A percentile compares a stretch with the other conserved stretches of the same genome.
Conservation (phyloP, 108 stramenopile species). For the Aurantiochytrium sp. region DNA sequence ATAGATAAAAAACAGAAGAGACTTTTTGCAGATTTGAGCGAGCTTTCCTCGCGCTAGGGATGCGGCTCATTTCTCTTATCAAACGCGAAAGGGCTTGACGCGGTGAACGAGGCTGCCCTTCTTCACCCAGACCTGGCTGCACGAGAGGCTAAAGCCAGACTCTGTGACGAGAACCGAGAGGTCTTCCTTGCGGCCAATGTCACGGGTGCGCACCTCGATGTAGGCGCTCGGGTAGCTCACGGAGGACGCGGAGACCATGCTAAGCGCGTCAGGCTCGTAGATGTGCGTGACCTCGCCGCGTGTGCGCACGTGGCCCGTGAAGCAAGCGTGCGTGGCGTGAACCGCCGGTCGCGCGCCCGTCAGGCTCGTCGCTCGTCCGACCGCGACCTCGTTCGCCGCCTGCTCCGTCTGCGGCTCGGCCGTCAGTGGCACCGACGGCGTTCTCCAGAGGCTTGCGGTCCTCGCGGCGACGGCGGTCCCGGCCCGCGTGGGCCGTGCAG, state of each 20-base stretch:
- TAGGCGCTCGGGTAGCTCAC: background rate
- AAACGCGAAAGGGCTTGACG: background rate
- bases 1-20: background rate
- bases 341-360: background rate
- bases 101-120: background rate
- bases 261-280: background rate
- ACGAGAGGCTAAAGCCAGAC: background rate
- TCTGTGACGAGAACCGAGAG: background rate
- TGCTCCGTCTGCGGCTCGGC: too few relatives aligned
- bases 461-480: too few relatives aligned
- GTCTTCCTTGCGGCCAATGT: background rate
- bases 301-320: background rate
- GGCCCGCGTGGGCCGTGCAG: too few relatives aligned
- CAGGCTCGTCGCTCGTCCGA: background rate
- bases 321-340: background rate
- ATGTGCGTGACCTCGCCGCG: background rate
- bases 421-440: too few relatives aligned
- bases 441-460: too few relatives aligned
- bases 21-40: background rate
- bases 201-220: conserved; percentile 1
- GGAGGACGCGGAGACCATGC: background rate
- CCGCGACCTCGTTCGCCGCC: too few relatives aligned
- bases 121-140: background rate
- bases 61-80: too few relatives aligned
- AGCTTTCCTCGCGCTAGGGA: too few relatives aligned